phyloP scores from a whole-genome alignment of 257 asterid genomes.

The Forsythia suspensa region DNA sequence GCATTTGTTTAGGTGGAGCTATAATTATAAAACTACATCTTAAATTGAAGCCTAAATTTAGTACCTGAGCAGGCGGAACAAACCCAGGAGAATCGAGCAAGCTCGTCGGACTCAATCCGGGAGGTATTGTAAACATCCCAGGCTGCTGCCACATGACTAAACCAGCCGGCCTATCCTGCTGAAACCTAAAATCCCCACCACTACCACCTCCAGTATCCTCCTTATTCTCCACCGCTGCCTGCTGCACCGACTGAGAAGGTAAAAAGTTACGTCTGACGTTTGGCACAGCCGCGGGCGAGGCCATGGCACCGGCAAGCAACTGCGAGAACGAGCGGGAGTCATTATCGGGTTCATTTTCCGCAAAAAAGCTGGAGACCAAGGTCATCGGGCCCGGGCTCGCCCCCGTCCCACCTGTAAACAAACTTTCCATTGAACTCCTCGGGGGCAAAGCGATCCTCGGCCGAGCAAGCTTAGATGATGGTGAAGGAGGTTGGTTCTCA shows the following conservation, averaged over 20 bases:
- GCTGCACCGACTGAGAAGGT: slow-evolving; percentile 14
- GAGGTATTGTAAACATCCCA: slow-evolving; percentile 59
- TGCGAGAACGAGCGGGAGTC: slow-evolving; percentile 79
- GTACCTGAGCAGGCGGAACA: slow-evolving; percentile 63
- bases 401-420: slow-evolving; percentile 46
- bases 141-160: slow-evolving; percentile 46
- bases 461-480: slow-evolving; percentile 34
- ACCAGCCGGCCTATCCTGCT: slow-evolving; percentile 60
- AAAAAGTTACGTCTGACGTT: slow-evolving; percentile 26
- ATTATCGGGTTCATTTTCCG: slow-evolving; percentile 68
- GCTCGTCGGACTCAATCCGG: slow-evolving; percentile 73
- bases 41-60: background rate
- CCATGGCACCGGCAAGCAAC: slow-evolving; percentile 64
- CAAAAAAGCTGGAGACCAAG: slow-evolving; percentile 64
- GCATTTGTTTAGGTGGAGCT: too few species aligned
- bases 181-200: slow-evolving; percentile 42
- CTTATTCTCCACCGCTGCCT: slow-evolving; percentile 16
- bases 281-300: slow-evolving; percentile 35
- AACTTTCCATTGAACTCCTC: slow-evolving; percentile 42
- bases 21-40: background rate
- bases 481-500: slow-evolving; percentile 38
- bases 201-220: slow-evolving; percentile 20
- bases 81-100: slow-evolving; percentile 77
- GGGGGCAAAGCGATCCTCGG: slow-evolving; percentile 61
- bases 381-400: slow-evolving; percentile 87